Evolutionary conservation across 441 rosid genomes (phyloP).

Genomic region (Adansonia grandidieri): DNA sequence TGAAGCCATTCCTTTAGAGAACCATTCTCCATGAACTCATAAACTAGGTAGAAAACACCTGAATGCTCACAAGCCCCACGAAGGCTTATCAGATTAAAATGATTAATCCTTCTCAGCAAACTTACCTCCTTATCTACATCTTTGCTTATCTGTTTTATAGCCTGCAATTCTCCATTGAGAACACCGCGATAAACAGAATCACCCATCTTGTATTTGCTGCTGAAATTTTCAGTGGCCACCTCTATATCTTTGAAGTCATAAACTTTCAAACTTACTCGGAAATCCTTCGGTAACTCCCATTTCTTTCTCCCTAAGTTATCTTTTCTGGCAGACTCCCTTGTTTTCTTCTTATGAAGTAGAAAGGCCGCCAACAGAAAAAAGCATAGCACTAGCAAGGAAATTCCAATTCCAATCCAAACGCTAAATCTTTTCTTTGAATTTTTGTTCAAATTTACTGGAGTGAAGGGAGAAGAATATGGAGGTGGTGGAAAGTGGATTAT

Average conservation of each 20-base stretch:
- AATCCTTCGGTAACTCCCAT: conserved; percentile 44
- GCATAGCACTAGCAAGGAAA: conserved; percentile 24
- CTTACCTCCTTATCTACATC: conserved; percentile 66
- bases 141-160: conserved; percentile 67
- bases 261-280: conserved; percentile 43
- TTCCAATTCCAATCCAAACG: conserved; percentile 19
- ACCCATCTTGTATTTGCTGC: conserved; percentile 46
- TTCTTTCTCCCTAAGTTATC: conserved; percentile 31
- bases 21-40: conserved; percentile 68
- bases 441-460: conserved; percentile 13
- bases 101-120: conserved; percentile 60
- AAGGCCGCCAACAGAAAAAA: conserved; percentile 32
- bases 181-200: conserved; percentile 64
- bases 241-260: conserved; percentile 59
- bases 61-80: conserved; percentile 66
- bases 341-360: conserved; percentile 26
- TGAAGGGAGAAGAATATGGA: conserved; percentile 36
- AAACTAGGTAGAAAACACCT: conserved; percentile 72
- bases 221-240: conserved; percentile 70
- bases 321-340: conserved; percentile 39
- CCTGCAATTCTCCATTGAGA: conserved; percentile 66
- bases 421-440: background rate
- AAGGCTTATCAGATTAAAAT: conserved; percentile 64
- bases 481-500: conserved; percentile 42
- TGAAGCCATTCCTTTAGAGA: conserved; percentile 59